These are phyloP conservation scores for Colletotrichum coccodes DNA, from an alignment of 2,329 filamentous ascomycete species.

Conservation along the genomic window DNA sequence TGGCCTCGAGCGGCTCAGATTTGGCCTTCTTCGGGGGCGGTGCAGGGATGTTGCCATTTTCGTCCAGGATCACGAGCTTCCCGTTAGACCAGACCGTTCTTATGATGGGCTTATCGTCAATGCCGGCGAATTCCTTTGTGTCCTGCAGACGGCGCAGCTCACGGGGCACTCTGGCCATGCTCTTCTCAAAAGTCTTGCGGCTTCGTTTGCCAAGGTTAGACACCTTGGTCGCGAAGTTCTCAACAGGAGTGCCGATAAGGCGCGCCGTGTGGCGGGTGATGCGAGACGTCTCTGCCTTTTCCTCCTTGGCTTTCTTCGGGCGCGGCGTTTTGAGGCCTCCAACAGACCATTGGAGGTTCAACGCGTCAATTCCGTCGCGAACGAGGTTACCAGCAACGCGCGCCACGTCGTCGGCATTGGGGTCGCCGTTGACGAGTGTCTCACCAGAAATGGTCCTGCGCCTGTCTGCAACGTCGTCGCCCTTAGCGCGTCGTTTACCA, in stretches of 20 bases:
- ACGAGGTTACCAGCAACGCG: constrained; percentile 39
- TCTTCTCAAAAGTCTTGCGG: constrained; percentile 63
- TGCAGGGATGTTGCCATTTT: constrained; percentile 45
- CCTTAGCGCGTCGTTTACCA: constrained; percentile 64
- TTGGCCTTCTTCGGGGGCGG: constrained; percentile 37
- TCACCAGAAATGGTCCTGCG: constrained; percentile 58
- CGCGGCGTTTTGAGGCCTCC: constrained; percentile 48
- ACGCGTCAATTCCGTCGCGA: constrained; percentile 56
- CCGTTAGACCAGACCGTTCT: constrained; percentile 74
- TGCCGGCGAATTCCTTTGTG: constrained; percentile 69
- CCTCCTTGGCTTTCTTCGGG: constrained; percentile 45
- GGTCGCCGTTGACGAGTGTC: constrained; percentile 42
- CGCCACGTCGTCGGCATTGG: constrained; percentile 26
- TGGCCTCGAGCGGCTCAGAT: constrained; percentile 34
- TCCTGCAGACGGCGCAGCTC: constrained; percentile 70
- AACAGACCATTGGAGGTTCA: constrained; percentile 55
- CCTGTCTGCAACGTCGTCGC: constrained; percentile 56
- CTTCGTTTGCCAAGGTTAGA: constrained; percentile 70
- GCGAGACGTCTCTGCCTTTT: constrained; percentile 44
- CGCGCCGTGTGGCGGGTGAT: constrained; percentile 56
- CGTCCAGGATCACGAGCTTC: constrained; percentile 64
- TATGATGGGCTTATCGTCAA: constrained; percentile 67
- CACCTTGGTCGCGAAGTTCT: constrained; percentile 56
- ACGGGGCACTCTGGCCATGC: constrained; percentile 59
- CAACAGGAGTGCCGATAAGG: constrained; percentile 53